Evolutionary conservation across 306 rosid species (phyloP), one percentile per base, ranked within the genome.

Genomic region (Quercus mongolica): DNA sequence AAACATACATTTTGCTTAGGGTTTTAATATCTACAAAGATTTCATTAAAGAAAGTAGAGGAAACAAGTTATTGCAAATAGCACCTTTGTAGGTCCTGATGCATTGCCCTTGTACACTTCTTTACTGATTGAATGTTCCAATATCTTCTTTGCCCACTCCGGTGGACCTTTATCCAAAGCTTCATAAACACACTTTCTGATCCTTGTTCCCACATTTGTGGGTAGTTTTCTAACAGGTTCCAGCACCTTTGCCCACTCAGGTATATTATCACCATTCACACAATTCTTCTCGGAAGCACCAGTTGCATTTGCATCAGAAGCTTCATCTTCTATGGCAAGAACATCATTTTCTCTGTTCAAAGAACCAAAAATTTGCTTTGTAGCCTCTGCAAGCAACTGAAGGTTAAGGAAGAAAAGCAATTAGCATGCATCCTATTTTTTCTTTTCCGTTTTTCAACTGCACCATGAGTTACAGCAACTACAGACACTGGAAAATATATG

Each of bases 61-160:
- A 68, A 70, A 77, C 4, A 82, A 86, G 79, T 51, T 77, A 28
- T 64, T 59, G 56, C 14, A 68, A 86, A 49, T 74, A 82, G 83
- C 81, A 96, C 99, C 99, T 96, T 96, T 46, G 99, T 96, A 62
- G 99, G 99, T 77, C 99, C 99, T 71, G 99, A 96, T 21, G 99
- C 99, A 76, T 96, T 96, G 82, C 99, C 98, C 88, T 96, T 96
- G 83, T 96, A 96, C 77, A 96, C 98, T 79, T 90, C 96, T 91
- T 90, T 96, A 75, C 99, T 96, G 83, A 96, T 93, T 25, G 99
- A 96, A 84, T 84, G 99, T 79, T 89, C 88, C 89, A 96, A 78
- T 57, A 72, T 88, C 83, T 89, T 85, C 85, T 71, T 93, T 1
- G 97, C 99, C 99, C 99, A 96, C 54, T 96, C 99, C 5, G 99